Evolutionary conservation across 2,329 filamentous ascomycete genomes (phyloP).

Genomic region (Claviceps quebecensis): DNA sequence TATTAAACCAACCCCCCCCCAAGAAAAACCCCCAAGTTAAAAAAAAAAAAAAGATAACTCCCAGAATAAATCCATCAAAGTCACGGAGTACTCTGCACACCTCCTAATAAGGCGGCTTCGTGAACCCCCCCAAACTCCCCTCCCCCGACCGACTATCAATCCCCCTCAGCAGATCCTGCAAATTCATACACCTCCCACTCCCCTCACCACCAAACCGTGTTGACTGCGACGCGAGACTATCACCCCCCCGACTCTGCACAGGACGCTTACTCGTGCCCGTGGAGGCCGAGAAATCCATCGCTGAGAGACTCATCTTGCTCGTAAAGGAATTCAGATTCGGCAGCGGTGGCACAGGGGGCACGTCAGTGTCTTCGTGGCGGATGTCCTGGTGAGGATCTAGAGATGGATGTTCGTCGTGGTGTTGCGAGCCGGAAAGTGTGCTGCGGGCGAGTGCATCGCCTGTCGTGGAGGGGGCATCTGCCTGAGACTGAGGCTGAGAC

Average conservation of each 20-base stretch:
- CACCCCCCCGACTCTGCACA: conserved; percentile 28
- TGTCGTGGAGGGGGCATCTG: conserved; percentile 12
- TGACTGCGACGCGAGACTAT: conserved; percentile 22
- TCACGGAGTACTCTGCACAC: too few species aligned
- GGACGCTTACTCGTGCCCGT: conserved; percentile 13
- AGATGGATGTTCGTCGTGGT: conserved; percentile 11
- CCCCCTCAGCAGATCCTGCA: conserved; percentile 34
- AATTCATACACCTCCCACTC: conserved; percentile 24
- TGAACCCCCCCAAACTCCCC: conserved; percentile 29
- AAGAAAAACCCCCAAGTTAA: too few species aligned
- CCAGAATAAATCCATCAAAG: neutral
- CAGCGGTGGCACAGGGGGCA: conserved; percentile 44
- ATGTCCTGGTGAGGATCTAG: conserved; percentile 4
- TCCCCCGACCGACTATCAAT: conserved; percentile 36
- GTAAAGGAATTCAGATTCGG: conserved; percentile 24
- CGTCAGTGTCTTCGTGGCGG: conserved; percentile 18
- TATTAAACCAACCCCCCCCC: too few species aligned
- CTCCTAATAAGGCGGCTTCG: conserved; percentile 34
- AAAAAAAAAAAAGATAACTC: neutral
- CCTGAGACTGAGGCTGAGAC: conserved; percentile 9
- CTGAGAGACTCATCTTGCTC: conserved; percentile 14
- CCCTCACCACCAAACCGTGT: conserved; percentile 17
- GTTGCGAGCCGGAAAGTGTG: conserved; percentile 22
- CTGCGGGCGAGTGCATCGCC: conserved; percentile 15
- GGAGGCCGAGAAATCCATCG: neutral